Conservation (phyloP, 1,284 basidiomycete genomes). For the Chondrostereum purpureum region DNA sequence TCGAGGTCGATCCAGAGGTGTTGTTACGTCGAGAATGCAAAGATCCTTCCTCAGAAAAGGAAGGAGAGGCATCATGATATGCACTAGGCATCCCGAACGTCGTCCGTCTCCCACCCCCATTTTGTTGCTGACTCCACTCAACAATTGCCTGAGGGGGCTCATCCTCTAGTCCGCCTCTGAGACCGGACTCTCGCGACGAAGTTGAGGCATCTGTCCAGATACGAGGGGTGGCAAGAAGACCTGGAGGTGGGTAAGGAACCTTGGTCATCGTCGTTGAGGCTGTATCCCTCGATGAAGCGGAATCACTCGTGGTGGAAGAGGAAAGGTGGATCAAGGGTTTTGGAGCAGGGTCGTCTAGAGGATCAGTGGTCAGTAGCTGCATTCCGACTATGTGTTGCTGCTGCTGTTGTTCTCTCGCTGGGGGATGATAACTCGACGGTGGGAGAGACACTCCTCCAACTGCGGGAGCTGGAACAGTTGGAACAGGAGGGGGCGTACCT, state of each 20-base stretch:
- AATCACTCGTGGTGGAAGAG: background rate
- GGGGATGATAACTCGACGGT: background rate
- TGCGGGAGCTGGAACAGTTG: background rate
- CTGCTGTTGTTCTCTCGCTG: background rate
- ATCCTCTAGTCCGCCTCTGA: background rate
- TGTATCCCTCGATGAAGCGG: background rate
- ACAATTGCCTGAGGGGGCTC: background rate
- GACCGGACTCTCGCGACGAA: too few relatives aligned
- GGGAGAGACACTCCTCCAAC: background rate
- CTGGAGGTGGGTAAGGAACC: background rate
- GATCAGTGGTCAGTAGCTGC: background rate
- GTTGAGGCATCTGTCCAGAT: too few relatives aligned
- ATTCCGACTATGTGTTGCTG: too few relatives aligned
- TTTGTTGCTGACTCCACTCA: background rate
- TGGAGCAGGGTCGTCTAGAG: background rate
- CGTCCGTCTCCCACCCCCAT: background rate
- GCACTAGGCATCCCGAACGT: background rate
- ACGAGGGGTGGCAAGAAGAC: too few relatives aligned
- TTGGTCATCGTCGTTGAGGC: background rate
- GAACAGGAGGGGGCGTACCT: background rate
- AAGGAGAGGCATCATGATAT: background rate
- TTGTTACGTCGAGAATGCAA: background rate
- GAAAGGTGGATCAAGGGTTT: background rate
- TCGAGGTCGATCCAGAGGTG: background rate
- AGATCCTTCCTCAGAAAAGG: background rate